Evolutionary conservation across 495 filamentous ascomycete species (phyloP), one percentile per base, ranked within the genome.

Genomic region (Daldinia childiae): DNA sequence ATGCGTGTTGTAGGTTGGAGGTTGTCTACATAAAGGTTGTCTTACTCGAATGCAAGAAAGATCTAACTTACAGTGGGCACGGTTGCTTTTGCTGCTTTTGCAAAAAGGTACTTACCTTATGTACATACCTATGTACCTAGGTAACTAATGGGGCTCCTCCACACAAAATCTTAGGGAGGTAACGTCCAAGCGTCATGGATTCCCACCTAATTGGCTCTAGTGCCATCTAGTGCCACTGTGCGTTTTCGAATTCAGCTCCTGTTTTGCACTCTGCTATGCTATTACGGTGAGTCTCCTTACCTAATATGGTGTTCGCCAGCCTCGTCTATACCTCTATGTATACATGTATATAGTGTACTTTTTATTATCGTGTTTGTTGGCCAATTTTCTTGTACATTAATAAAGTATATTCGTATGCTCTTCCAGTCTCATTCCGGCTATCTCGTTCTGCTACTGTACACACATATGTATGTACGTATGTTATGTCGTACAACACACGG

Each of bases 131-230:
- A 32, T 7, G 32, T 34, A 48, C 41, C 7, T 21, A 7, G 1
- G 41, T 48, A 21, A 21, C 17, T 61, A 51, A 59, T 45, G 43
- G 43, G 56, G 58, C 8, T 48, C 63, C 65, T 73, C 70, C 70
- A 62, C 70, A 73, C 55, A 64, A 68, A 69, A 63, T 29, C 27
- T 30, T 54, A 29, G 15, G 50, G 30, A 45, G 54, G 27, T 69
- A 54, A 50, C 43, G 66, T 66, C 71, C 62, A 69, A 73, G 71
- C 71, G 66, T 73, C 57, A 63, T 73, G 29, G 57, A 62, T 58
- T 63, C 2, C 21, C 36, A 6, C 65, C 43, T 66, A 50, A 73
- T 73, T 70, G 50, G 70, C 32, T 39, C 39, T 38, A 59, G 15
- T 5, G n/a, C 17, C 3, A 26, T 26, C 1, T 26, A n/a, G n/a